phyloP scores from a whole-genome alignment of 257 asterid genomes.

The Avicennia marina region DNA sequence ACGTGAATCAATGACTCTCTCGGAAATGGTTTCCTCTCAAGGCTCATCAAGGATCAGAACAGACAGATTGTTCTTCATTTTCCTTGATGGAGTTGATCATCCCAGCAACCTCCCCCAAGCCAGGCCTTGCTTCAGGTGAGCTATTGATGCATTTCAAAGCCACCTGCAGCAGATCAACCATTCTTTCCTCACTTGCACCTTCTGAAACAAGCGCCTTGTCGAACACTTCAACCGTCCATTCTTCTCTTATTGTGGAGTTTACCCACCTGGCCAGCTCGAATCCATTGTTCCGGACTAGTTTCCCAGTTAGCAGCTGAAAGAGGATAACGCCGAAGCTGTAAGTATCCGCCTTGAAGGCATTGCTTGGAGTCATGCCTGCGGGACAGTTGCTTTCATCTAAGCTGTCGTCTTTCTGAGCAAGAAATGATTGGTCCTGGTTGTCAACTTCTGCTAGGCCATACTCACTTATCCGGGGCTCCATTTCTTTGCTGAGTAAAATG shows the following conservation, averaged over 20 bases:
- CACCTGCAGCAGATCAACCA: slow-evolving; percentile 60
- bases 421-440: slow-evolving; percentile 23
- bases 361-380: too few relatives aligned
- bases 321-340: slow-evolving; percentile 55
- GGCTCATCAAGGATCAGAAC: slow-evolving; percentile 18
- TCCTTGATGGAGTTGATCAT: slow-evolving; percentile 44
- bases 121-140: slow-evolving; percentile 43
- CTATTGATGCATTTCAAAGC: slow-evolving; percentile 57
- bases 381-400: too few relatives aligned
- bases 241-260: slow-evolving; percentile 56
- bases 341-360: slow-evolving; percentile 34
- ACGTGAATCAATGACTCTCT: too few relatives aligned
- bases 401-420: too few relatives aligned
- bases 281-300: slow-evolving; percentile 45
- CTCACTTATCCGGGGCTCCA: slow-evolving; percentile 66
- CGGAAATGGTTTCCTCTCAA: too few relatives aligned
- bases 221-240: slow-evolving; percentile 77
- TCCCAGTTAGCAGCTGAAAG: slow-evolving; percentile 70
- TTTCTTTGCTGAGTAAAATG: slow-evolving; percentile 39
- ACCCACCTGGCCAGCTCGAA: slow-evolving; percentile 69
- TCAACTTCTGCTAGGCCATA: slow-evolving; percentile 47
- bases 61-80: slow-evolving; percentile 34
- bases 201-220: slow-evolving; percentile 43
- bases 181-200: slow-evolving; percentile 58
- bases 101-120: slow-evolving; percentile 41